Base-by-base conservation (phyloP, 371 early-diverging fungal species). In the Rhizopus microsporus region DNA sequence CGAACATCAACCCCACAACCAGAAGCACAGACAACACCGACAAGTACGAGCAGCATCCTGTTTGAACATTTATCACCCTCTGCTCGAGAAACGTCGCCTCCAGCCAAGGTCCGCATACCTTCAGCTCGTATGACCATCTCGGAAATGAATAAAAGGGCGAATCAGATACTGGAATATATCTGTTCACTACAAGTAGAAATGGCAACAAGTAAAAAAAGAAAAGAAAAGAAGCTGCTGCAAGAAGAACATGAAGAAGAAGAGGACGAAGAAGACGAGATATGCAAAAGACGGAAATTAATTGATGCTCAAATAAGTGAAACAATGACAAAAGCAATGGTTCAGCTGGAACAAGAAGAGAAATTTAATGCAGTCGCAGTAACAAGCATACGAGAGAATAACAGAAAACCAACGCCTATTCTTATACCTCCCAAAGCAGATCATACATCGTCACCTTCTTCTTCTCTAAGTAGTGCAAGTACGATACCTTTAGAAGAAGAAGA, bases 61-160 rank as follows among this genome's bases (percentile, higher is more conserved):
- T 60, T 63, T 43, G 57, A 63, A 13, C 56, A 68, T 29, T 59
- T 63, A 43, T 59, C 62, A 8, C 51, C 40, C 16, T 52, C 46
- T 23, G 60, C 63, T 15, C 62, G 67, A 47, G 68, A 64, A 44
- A 34, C 57, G 10, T 56, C 67, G 1, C 72, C 77, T 1, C 78
- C 85, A 9, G 67, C 77, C 23, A 75, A 71, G 49, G 60, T 78
- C 17, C 76, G 81, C 43, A 63, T 69, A 34, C 81, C 83, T 3
- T 66, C 77, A 42, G 59, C 80, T 33, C 60, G 68, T 34, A 74
- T 79, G 69, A 70, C 75, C 7, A 59, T 85, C 10, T 59, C 64
- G 32, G 83, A 85, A 49, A 85, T 83, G 86, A 80, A 67, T 56
- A 74, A 75, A 62, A 75, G 86, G 35, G 74, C 80, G 31, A 78